Percentiles rank a stretch among this genome's conserved stretches.
Conservation (phyloP, 225 moss, liverwort and hornwort genomes). For the Thuidium tamariscinum region DNA sequence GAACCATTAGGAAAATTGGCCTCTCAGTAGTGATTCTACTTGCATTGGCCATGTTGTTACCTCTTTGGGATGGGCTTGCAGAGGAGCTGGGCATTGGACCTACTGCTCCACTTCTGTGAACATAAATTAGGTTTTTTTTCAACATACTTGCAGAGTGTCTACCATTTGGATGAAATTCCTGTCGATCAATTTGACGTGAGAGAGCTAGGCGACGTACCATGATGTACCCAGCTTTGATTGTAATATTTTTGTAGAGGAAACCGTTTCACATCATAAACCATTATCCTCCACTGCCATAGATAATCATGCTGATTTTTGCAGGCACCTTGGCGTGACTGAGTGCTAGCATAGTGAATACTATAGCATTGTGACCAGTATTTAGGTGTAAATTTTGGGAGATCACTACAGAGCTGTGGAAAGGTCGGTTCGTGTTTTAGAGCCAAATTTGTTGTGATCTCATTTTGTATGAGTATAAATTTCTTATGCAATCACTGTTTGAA, state of each 20-base stretch:
- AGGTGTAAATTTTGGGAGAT: neutral
- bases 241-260: constrained; percentile 21
- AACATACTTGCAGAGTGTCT: neutral
- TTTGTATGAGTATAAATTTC: neutral
- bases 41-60: constrained; percentile 70
- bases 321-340: neutral
- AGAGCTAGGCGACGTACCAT: neutral
- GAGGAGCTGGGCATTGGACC: constrained; percentile 89
- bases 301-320: neutral
- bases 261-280: neutral
- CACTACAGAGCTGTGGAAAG: neutral
- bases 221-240: constrained; percentile 7
- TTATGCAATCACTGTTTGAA: neutral
- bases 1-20: constrained; percentile 52
- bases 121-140: neutral
- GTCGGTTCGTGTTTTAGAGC: neutral
- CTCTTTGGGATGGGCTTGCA: constrained; percentile 89
- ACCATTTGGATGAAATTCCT: constrained; percentile 1
- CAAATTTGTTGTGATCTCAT: neutral
- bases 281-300: neutral
- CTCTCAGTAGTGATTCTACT: constrained; percentile 47
- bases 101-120: constrained; percentile 32
- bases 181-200: constrained; percentile 23
- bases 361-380: neutral
- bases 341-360: neutral